These are phyloP conservation scores for Sugiyamaella paludigena DNA, from an alignment of 1,139 yeast genomes.

Conservation along the genomic window DNA sequence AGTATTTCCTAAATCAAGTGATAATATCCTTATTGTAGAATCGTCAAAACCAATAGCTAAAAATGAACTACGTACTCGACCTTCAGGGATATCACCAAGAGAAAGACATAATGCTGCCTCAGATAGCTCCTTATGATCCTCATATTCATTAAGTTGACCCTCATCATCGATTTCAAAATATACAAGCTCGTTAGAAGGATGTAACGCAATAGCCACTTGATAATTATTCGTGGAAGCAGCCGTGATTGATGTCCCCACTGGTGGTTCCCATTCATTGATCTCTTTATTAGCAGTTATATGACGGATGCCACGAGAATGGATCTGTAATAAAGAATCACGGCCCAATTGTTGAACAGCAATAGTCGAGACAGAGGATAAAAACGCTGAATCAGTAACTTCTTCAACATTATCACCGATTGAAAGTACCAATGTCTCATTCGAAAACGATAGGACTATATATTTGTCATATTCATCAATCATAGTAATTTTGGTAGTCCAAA, in stretches of 20 bases:
- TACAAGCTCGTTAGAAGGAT: constrained; percentile 66
- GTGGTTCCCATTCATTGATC: constrained; percentile 75
- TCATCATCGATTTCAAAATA: constrained; percentile 76
- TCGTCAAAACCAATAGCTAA: constrained; percentile 73
- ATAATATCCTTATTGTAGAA: constrained; percentile 64
- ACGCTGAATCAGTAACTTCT: constrained; percentile 66
- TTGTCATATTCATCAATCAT: constrained; percentile 53
- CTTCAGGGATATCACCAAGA: constrained; percentile 53
- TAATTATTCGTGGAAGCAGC: constrained; percentile 60
- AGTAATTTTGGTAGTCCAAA: constrained; percentile 57
- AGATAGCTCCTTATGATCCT: constrained; percentile 56
- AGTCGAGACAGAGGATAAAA: constrained; percentile 57
- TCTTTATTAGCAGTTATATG: constrained; percentile 49
- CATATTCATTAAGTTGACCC: constrained; percentile 70
- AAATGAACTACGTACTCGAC: constrained; percentile 51
- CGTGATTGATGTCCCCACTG: constrained; percentile 67
- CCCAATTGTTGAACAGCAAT: constrained; percentile 73
- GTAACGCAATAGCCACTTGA: constrained; percentile 66
- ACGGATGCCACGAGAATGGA: constrained; percentile 69
- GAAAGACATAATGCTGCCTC: constrained; percentile 52
- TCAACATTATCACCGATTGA: constrained; percentile 71
- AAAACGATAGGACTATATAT: constrained; percentile 65
- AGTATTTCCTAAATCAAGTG: constrained; percentile 61
- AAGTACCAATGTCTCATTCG: constrained; percentile 67
- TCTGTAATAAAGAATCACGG: constrained; percentile 59